Evolutionary conservation across 768 basidiomycete species (phyloP).

Genomic region (Mrakia frigida): DNA sequence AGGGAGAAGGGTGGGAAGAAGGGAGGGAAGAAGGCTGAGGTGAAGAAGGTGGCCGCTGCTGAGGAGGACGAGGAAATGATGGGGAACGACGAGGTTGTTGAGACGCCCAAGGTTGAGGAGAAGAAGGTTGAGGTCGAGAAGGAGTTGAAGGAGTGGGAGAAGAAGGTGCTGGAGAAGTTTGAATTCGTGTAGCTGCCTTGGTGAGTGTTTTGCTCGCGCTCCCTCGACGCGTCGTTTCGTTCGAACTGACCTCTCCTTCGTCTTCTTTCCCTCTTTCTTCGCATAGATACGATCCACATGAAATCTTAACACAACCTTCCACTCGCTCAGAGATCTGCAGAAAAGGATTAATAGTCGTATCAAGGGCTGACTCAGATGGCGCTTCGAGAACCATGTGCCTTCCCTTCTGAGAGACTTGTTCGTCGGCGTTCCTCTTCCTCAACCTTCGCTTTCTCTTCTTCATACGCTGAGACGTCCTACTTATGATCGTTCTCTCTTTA

Average conservation of each 20-base stretch:
- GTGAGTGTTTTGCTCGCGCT: neutral
- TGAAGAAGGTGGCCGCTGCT: slow-evolving; percentile 38
- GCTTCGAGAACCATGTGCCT: no score
- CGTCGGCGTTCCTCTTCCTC: no score
- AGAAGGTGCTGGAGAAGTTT: slow-evolving; percentile 59
- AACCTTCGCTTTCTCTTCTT: no score
- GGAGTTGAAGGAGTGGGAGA: slow-evolving; percentile 62
- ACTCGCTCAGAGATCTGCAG: no score
- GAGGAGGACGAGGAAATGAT: slow-evolving; percentile 38
- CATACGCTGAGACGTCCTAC: no score
- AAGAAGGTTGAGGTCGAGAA: slow-evolving; percentile 3
- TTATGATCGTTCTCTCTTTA: no score
- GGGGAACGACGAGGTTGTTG: slow-evolving; percentile 52
- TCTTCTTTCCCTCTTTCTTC: no score
- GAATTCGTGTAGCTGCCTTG: neutral
- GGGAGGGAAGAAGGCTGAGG: slow-evolving; percentile 55
- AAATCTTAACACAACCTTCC: no score
- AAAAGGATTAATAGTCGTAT: no score
- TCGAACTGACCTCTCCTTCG: neutral
- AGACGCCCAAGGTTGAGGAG: slow-evolving; percentile 49
- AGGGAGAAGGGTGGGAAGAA: slow-evolving; percentile 57
- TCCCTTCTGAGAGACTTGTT: no score
- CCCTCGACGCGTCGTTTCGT: neutral
- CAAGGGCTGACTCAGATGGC: no score
- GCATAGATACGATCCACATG: no score